Base-by-base conservation (phyloP, 2,329 filamentous ascomycete genomes). In the Aspergillus nomiae region DNA sequence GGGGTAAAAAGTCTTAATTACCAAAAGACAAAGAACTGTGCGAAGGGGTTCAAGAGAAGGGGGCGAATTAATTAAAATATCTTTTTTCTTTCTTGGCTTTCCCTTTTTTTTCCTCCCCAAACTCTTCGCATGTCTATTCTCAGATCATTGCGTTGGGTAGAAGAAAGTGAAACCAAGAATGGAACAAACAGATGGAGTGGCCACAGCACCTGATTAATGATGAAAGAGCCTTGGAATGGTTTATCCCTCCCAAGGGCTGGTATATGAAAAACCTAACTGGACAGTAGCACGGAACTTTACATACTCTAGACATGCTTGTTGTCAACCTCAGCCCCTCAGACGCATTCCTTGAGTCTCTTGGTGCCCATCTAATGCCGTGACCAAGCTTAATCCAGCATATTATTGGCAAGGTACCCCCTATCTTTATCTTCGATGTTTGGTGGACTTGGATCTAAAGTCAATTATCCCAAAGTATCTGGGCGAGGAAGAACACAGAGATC, bases 271-370 rank as follows among this genome's bases (percentile, higher is more conserved):
- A n/a, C 9, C 48, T 9, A 46, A 57, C 24, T 57, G 26, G 55
- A 30, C 26, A 56, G 53, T 58, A 56, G 62, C 41, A 61, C 50
- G 43, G 59, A 60, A 62, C 43, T 64, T 62, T 56, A 63, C 60
- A 65, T 59, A 34, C 57, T 60, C 53, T 41, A 34, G 26, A 43
- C n/a, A 58, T 57, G 43, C 60, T 57, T 64, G 57, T 61, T 60
- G 48, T 61, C 48, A 32, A 56, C 34, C 30, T 36, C 56, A 59
- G 62, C 62, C 62, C 62, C 62, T 59, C 46, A 61, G 50, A n/a
- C 30, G 34, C 58, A 48, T 46, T 56, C 48, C 56, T 58, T 51
- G 38, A 41, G 54, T 43, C 43, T 32, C 48, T 59, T 60, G 46
- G 46, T 56, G 61, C 61, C 61, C 58, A 63, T 63, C 38, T 41